phyloP scores from a whole-genome alignment of 108 stramenopile species.

The Nitzschia palea region DNA sequence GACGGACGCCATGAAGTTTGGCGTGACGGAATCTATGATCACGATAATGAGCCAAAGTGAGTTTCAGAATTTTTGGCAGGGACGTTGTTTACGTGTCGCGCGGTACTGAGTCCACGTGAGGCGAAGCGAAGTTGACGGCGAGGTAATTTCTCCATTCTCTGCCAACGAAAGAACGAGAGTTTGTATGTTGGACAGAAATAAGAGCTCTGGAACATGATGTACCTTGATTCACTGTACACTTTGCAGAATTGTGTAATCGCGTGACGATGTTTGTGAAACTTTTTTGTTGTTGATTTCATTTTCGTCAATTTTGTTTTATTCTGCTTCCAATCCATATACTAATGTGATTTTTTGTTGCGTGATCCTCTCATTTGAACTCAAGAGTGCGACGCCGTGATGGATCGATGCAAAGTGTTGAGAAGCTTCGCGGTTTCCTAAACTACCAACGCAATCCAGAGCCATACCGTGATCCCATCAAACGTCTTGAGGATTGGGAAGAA shows the following conservation, averaged over 20 bases:
- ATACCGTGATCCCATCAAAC: constrained; percentile 89
- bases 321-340: too few species aligned
- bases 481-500: constrained; percentile 94
- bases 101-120: neutral
- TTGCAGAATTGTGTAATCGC: too few species aligned
- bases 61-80: constrained; percentile 13
- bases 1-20: constrained; percentile 91
- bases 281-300: too few species aligned
- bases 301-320: too few species aligned
- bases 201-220: too few species aligned
- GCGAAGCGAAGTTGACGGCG: constrained; percentile 7
- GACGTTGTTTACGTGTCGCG: neutral
- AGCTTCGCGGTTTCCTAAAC: constrained; percentile 93
- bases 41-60: constrained; percentile 92
- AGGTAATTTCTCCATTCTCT: too few species aligned
- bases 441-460: constrained; percentile 97
- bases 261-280: too few species aligned
- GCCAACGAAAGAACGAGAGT: too few species aligned
- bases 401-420: constrained; percentile 81
- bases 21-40: constrained; percentile 88
- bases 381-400: constrained; percentile 93
- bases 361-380: too few species aligned
- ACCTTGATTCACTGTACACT: too few species aligned
- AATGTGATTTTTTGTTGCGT: too few species aligned
- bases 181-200: too few species aligned